phyloP scores from a whole-genome alignment of 495 filamentous ascomycete genomes.

The Staphylotrichum tortipilum region DNA sequence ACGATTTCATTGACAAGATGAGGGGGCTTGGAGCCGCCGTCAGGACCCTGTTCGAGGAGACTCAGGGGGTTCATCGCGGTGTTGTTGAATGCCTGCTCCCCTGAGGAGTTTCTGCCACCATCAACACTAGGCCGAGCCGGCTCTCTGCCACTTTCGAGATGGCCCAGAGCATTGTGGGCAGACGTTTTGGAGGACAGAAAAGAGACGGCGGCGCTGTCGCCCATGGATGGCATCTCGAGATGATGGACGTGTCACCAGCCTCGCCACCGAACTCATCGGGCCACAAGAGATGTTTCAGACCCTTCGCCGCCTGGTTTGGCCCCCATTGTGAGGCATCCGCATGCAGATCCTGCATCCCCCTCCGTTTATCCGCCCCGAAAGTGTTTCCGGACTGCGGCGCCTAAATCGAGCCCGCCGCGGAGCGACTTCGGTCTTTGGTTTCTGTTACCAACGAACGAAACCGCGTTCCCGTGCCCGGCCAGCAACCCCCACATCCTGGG shows the following conservation, averaged over 20 bases:
- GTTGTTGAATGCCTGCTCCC: conserved; percentile 39
- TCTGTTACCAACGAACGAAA: neutral
- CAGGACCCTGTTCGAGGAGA: conserved; percentile 54
- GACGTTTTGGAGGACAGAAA: no score
- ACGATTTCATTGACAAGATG: conserved; percentile 69
- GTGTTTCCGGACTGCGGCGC: neutral
- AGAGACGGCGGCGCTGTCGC: neutral
- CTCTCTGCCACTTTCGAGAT: neutral
- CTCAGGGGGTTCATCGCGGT: conserved; percentile 48
- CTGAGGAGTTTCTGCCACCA: conserved; percentile 4
- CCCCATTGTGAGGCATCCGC: conserved; percentile 4
- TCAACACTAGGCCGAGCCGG: no score
- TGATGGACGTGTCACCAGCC: neutral
- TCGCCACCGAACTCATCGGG: neutral
- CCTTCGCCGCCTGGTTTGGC: conserved; percentile 1
- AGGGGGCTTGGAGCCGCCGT: conserved; percentile 46
- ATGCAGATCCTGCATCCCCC: neutral
- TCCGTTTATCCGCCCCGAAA: conserved; percentile 2
- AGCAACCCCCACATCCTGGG: no score
- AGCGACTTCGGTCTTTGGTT: neutral
- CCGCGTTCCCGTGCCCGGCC: no score
- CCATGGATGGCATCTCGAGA: no score
- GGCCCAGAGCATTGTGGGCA: neutral
- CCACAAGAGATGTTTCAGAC: conserved; percentile 6
- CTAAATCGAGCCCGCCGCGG: neutral